phyloP scores from a whole-genome alignment of 2,329 filamentous ascomycete species.

The Colletotrichum sidae region DNA sequence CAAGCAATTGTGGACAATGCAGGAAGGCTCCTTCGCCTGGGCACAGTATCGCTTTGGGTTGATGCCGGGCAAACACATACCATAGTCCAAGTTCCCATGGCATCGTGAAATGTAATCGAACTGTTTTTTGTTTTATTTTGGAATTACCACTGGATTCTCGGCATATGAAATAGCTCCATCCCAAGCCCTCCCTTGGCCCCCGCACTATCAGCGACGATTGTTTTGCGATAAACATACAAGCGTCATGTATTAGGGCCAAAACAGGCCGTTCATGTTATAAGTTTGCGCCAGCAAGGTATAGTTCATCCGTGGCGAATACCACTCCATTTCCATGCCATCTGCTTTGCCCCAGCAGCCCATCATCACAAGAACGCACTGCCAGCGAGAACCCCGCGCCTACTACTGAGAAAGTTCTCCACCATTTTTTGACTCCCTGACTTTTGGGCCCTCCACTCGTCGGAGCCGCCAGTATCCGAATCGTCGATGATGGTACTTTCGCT shows the following conservation, averaged over 20 bases:
- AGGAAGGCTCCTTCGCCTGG: constrained; percentile 59
- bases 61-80: background rate
- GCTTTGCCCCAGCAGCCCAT: no score
- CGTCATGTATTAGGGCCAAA: constrained; percentile 21
- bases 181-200: background rate
- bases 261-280: no score
- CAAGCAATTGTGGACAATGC: constrained; percentile 57
- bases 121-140: background rate
- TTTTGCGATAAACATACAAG: constrained; percentile 18
- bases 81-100: background rate
- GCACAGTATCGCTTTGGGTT: constrained; percentile 59
- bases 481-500: constrained; percentile 7
- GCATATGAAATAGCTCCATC: background rate
- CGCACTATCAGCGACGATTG: background rate
- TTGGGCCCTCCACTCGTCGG: constrained; percentile 45
- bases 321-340: no score
- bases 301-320: no score
- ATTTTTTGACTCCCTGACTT: constrained; percentile 60
- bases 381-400: constrained; percentile 55
- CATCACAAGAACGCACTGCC: constrained; percentile 50
- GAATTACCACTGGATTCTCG: constrained; percentile 3
- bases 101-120: background rate
- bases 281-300: no score
- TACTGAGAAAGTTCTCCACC: constrained; percentile 66
- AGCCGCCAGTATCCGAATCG: background rate